These are phyloP conservation scores for Cyclostephanos tholiformis DNA, from an alignment of 108 stramenopile species.

Conservation along the genomic window DNA sequence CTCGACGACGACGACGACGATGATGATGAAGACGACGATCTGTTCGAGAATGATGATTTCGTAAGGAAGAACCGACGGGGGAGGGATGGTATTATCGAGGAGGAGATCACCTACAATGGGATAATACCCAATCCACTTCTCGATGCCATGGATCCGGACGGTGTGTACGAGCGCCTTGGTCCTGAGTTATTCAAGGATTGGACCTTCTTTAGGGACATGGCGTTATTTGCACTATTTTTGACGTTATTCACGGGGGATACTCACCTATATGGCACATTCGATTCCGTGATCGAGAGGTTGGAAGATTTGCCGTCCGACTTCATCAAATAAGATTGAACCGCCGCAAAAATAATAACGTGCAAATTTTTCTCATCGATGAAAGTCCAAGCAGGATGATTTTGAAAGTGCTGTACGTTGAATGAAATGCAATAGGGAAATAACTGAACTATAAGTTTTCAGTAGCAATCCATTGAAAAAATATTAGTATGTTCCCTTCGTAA, in stretches of 20 bases:
- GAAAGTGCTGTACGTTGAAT: too few species aligned
- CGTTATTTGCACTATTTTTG: constrained; percentile 33
- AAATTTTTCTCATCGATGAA: too few species aligned
- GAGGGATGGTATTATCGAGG: not conserved
- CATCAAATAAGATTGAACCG: constrained; percentile 7
- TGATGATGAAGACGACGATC: constrained; percentile 26
- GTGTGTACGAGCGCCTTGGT: constrained; percentile 47
- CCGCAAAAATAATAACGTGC: too few species aligned
- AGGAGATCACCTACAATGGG: constrained; percentile 31
- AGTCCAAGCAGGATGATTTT: too few species aligned
- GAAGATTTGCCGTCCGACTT: constrained; percentile 39
- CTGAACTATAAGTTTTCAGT: too few species aligned
- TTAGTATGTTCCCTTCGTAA: too few species aligned
- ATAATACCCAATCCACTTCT: constrained; percentile 51
- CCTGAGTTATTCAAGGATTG: constrained; percentile 49
- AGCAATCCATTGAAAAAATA: too few species aligned
- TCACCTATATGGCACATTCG: constrained; percentile 50
- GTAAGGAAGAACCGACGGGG: not conserved
- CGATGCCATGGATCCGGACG: constrained; percentile 53
- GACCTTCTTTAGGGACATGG: constrained; percentile 50
- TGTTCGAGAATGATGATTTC: constrained; percentile 27
- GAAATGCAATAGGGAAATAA: too few species aligned
- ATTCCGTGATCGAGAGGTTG: constrained; percentile 40
- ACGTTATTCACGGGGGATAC: constrained; percentile 42
- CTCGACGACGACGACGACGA: constrained; percentile 40